Percentiles rank a stretch among this genome's conserved stretches.
phyloP scores from a whole-genome alignment of 192 early-diverging fungal genomes.

The Dissophora globulifera region DNA sequence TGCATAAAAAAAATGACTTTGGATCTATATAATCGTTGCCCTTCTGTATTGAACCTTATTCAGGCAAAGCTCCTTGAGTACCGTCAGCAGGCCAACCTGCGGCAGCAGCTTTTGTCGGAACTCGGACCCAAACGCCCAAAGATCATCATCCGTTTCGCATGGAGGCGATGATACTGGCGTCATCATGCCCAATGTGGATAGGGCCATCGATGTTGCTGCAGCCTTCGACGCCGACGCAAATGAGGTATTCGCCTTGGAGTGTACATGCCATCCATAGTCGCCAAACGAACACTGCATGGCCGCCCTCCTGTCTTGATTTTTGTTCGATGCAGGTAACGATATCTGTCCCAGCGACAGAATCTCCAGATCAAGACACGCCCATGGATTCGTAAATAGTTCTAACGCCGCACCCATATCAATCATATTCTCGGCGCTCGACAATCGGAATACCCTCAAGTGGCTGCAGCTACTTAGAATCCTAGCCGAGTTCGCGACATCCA shows the following conservation, averaged over 20 bases:
- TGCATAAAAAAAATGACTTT: too few species aligned
- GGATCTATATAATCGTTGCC: not conserved
- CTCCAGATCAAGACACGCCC: conserved; percentile 36
- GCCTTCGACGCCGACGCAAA: not conserved
- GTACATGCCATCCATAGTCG: conserved; percentile 15
- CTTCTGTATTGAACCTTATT: conserved; percentile 31
- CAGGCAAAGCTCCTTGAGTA: conserved; percentile 20
- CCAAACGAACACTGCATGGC: not conserved
- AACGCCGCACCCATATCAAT: conserved; percentile 20
- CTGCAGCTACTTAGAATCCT: conserved; percentile 23
- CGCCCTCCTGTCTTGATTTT: not conserved
- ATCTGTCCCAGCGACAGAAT: conserved; percentile 25
- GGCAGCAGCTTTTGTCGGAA: conserved; percentile 26
- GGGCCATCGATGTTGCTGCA: not conserved
- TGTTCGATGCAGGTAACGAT: not conserved
- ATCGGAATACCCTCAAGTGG: conserved; percentile 24
- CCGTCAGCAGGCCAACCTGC: conserved; percentile 15
- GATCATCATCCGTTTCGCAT: not conserved
- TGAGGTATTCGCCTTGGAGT: conserved; percentile 2
- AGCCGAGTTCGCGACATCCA: conserved; percentile 20
- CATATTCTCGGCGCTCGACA: conserved; percentile 22
- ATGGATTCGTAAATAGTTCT: conserved; percentile 17
- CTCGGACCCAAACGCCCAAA: conserved; percentile 30
- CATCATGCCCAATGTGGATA: not conserved
- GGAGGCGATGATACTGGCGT: not conserved